phyloP scores from a whole-genome alignment of 2,329 filamentous ascomycete genomes.

The Bretziella fagacearum region DNA sequence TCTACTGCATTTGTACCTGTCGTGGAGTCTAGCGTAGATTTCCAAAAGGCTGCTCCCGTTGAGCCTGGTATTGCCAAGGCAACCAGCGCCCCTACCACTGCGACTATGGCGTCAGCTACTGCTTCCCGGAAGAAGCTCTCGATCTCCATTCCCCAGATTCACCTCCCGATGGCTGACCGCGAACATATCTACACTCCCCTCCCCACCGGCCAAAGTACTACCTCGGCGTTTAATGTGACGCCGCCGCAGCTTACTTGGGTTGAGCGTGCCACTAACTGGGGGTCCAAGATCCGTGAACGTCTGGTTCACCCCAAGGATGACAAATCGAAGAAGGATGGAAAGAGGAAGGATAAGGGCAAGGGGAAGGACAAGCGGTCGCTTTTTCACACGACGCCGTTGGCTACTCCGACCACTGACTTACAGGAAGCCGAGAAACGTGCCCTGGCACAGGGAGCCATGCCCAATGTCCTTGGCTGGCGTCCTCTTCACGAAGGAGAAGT shows the following conservation, averaged over 20 bases:
- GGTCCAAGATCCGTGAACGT: constrained; percentile 7
- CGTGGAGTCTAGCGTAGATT: too few relatives aligned
- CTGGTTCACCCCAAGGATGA: background rate
- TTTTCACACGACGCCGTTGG: background rate
- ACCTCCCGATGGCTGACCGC: background rate
- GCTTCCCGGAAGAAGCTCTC: background rate
- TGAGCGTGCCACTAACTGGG: constrained; percentile 6
- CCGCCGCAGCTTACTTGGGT: constrained; percentile 9
- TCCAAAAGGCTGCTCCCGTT: too few relatives aligned
- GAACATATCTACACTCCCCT: constrained; percentile 2
- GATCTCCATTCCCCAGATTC: constrained; percentile 4
- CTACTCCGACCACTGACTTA: background rate
- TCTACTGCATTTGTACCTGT: too few relatives aligned
- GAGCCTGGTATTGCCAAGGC: too few relatives aligned
- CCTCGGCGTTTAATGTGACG: constrained; percentile 11
- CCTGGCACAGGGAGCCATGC: background rate
- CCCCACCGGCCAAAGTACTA: background rate
- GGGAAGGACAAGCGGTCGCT: background rate
- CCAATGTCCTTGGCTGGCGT: background rate
- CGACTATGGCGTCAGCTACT: too few relatives aligned
- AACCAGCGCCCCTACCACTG: too few relatives aligned
- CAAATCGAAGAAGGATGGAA: background rate
- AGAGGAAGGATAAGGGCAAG: background rate
- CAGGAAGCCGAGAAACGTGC: background rate
- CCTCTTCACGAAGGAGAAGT: background rate